Percentiles rank a stretch among this genome's conserved stretches.
Conservation (phyloP, 2,329 filamentous ascomycete genomes). For the Fusarium robinianum region DNA sequence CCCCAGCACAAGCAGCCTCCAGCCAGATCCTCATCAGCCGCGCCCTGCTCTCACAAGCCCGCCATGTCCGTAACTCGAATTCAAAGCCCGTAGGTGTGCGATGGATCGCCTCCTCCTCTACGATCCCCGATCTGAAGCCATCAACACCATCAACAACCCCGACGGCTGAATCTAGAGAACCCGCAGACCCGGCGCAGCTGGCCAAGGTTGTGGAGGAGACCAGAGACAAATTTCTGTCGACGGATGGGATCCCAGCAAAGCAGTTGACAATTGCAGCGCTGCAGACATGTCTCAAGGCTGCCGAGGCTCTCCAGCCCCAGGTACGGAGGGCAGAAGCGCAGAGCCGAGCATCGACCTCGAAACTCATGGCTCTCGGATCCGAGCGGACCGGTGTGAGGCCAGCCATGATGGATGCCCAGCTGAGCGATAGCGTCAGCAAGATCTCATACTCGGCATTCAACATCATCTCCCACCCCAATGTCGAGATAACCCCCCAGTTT, state of each 20-base stretch:
- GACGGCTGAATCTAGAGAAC: slow-evolving; percentile 30
- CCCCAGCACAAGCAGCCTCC: slow-evolving; percentile 34
- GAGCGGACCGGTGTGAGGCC: slow-evolving; percentile 41
- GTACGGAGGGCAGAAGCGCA: slow-evolving; percentile 46
- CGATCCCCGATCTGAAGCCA: slow-evolving; percentile 20
- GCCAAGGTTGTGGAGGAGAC: slow-evolving; percentile 49
- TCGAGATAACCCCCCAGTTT: slow-evolving; percentile 77
- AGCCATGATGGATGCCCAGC: slow-evolving; percentile 38
- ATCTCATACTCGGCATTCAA: slow-evolving; percentile 67
- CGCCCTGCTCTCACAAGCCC: slow-evolving; percentile 24
- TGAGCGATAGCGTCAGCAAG: slow-evolving; percentile 53
- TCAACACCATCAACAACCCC: slow-evolving; percentile 21
- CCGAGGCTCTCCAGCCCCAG: slow-evolving; percentile 50
- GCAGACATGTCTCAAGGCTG: slow-evolving; percentile 51
- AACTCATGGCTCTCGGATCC: slow-evolving; percentile 53
- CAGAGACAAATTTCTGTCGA: slow-evolving; percentile 49
- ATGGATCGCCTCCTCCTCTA: slow-evolving; percentile 37
- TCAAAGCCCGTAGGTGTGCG: slow-evolving; percentile 23
- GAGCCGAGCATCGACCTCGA: slow-evolving; percentile 55
- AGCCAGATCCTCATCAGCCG: slow-evolving; percentile 34
- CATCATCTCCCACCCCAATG: slow-evolving; percentile 72
- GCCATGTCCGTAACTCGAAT: slow-evolving; percentile 13
- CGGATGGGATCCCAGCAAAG: slow-evolving; percentile 51
- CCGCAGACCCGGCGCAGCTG: slow-evolving; percentile 47
- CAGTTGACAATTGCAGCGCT: slow-evolving; percentile 50